phyloP scores from a whole-genome alignment of 768 basidiomycete species.

The Calvatia gigantea region DNA sequence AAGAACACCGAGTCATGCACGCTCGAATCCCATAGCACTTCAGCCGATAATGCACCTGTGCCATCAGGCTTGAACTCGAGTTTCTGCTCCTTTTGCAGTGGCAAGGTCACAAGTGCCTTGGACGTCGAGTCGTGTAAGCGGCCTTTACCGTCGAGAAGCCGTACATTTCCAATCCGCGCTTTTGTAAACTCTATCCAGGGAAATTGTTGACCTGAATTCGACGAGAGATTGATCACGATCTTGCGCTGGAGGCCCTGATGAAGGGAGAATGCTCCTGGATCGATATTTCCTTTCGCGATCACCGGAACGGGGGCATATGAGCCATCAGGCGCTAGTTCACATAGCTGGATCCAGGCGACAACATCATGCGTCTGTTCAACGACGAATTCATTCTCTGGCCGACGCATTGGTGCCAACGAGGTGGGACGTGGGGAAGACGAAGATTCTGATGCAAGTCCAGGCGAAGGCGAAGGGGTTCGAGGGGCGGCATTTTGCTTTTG shows the following conservation, averaged over 20 bases:
- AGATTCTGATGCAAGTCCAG: conserved; percentile 34
- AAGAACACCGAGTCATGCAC: conserved; percentile 82
- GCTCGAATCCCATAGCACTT: conserved; percentile 91
- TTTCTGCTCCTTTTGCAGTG: conserved; percentile 66
- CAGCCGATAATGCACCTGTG: conserved; percentile 63
- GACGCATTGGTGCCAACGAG: conserved; percentile 70
- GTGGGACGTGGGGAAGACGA: conserved; percentile 28
- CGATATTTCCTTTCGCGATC: conserved; percentile 66
- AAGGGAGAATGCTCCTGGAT: conserved; percentile 82
- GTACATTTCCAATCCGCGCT: conserved; percentile 78
- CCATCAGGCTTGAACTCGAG: conserved; percentile 84
- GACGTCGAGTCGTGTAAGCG: conserved; percentile 76
- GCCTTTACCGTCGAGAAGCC: conserved; percentile 81
- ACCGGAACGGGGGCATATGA: conserved; percentile 83
- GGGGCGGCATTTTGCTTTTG: conserved; percentile 45
- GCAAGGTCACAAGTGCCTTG: conserved; percentile 67
- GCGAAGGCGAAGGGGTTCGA: conserved; percentile 20
- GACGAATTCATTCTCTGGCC: conserved; percentile 90
- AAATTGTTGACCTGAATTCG: conserved; percentile 85
- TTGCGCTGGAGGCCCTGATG: conserved; percentile 94
- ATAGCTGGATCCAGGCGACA: conserved; percentile 82
- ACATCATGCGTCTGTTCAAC: conserved; percentile 87
- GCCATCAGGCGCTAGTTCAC: conserved; percentile 83
- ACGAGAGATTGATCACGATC: conserved; percentile 70
- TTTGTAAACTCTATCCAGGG: conserved; percentile 82